phyloP scores from a whole-genome alignment of 169 alveolate species.

The Neospora caninum region DNA sequence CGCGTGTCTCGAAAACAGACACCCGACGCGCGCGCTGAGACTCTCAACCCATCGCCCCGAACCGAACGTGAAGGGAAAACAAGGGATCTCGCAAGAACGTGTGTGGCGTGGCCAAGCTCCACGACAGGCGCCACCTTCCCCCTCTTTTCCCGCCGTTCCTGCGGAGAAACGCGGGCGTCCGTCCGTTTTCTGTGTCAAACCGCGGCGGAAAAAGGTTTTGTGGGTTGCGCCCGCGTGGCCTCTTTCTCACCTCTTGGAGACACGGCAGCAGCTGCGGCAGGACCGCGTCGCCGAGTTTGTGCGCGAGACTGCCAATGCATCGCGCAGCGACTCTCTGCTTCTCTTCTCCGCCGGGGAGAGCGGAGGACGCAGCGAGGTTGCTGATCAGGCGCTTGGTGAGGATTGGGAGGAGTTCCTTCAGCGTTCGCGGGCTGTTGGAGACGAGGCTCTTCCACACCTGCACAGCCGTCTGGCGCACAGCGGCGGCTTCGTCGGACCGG shows the following conservation, averaged over 20 bases:
- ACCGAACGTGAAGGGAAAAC: too few relatives aligned
- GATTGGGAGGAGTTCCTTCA: conserved; percentile 76
- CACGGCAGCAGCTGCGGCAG: conserved; percentile 71
- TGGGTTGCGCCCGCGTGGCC: too few relatives aligned
- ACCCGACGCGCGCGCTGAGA: too few relatives aligned
- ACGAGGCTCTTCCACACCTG: conserved; percentile 78
- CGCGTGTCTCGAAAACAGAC: too few relatives aligned
- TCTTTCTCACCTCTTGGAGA: conserved; percentile 62
- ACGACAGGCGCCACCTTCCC: too few relatives aligned
- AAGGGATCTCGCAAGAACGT: too few relatives aligned
- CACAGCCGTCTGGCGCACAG: conserved; percentile 76
- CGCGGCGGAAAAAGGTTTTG: too few relatives aligned
- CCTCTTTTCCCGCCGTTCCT: too few relatives aligned
- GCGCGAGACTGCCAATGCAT: conserved; percentile 73
- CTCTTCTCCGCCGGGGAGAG: conserved; percentile 11
- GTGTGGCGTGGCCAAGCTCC: too few relatives aligned
- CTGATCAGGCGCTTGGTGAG: conserved; percentile 70
- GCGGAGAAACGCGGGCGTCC: too few relatives aligned
- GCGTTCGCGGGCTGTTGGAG: conserved; percentile 78
- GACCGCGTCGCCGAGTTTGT: conserved; percentile 69
- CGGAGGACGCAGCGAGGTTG: conserved; percentile 64
- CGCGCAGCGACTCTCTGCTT: conserved; percentile 72
- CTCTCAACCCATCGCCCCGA: too few relatives aligned
- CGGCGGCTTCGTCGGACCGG: conserved; percentile 72
- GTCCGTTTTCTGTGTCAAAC: too few relatives aligned